A percentile compares a stretch with the other conserved stretches of the same genome.
phyloP scores from a whole-genome alignment of 176 grass and related monocot genomes.

The Rhynchospora tenuis region DNA sequence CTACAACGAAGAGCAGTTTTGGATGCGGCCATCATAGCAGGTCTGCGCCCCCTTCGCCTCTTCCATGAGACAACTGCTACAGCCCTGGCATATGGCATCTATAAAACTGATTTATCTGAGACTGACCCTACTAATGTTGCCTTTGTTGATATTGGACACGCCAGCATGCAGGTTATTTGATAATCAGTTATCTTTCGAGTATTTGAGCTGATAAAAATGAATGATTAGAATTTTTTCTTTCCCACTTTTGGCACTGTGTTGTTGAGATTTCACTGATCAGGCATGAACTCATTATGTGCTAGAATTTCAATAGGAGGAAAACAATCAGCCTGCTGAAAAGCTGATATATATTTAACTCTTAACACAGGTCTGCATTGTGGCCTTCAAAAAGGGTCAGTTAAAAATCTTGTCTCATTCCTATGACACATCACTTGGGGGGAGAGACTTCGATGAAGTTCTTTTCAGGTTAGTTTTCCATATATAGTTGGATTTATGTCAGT shows the following conservation, averaged over 20 bases:
- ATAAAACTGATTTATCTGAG: conserved; percentile 78
- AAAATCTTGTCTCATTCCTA: conserved; percentile 68
- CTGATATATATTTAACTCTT: neutral
- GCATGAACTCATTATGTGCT: neutral
- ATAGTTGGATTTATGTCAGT: neutral
- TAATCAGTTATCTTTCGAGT: neutral
- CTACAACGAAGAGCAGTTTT: conserved; percentile 73
- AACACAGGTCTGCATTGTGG: conserved; percentile 59
- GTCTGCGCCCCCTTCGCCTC: conserved; percentile 47
- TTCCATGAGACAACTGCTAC: conserved; percentile 92
- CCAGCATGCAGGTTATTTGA: conserved; percentile 65
- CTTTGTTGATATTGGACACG: conserved; percentile 81
- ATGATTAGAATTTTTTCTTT: neutral
- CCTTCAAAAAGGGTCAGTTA: conserved; percentile 79
- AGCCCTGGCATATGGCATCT: conserved; percentile 78
- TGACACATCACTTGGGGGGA: conserved; percentile 71
- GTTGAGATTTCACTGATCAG: neutral
- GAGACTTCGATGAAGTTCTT: conserved; percentile 73
- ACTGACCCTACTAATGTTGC: conserved; percentile 61
- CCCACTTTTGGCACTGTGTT: neutral
- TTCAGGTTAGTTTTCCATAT: conserved; percentile 29
- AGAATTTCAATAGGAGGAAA: neutral
- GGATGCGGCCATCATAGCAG: conserved; percentile 61
- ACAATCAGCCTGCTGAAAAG: neutral
- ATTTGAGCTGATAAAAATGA: neutral